Conservation (phyloP, 192 early-diverging fungal species). For the Thoreauomyces humboldtii region DNA sequence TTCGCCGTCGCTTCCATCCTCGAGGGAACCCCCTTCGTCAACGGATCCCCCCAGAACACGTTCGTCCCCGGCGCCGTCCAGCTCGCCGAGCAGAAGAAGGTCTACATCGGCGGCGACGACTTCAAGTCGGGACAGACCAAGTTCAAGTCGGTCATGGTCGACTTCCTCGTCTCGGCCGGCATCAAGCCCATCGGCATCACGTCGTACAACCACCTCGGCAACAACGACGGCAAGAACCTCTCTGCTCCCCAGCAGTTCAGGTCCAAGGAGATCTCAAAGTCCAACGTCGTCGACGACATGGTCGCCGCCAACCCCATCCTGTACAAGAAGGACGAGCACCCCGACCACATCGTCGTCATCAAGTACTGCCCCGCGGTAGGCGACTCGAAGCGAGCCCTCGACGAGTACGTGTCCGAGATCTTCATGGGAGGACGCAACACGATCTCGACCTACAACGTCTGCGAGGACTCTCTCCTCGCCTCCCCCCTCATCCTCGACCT, state of each 20-base stretch:
- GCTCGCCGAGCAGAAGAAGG: slow-evolving; percentile 82
- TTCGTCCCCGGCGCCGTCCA: slow-evolving; percentile 94
- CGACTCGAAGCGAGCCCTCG: slow-evolving; percentile 96
- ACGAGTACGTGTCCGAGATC: slow-evolving; percentile 98
- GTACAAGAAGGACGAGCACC: slow-evolving; percentile 77
- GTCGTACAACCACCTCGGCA: slow-evolving; percentile 97
- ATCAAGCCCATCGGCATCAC: slow-evolving; percentile 98
- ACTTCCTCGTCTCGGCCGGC: slow-evolving; percentile 97
- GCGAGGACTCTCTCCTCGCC: slow-evolving; percentile 98
- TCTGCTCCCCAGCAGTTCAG: slow-evolving; percentile 97
- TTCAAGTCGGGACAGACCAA: slow-evolving; percentile 99
- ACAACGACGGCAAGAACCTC: slow-evolving; percentile 99
- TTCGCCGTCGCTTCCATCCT: slow-evolving; percentile 96
- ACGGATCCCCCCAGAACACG: slow-evolving; percentile 99
- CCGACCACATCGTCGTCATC: slow-evolving; percentile 91
- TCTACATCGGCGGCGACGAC: slow-evolving; percentile 97
- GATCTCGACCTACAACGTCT: slow-evolving; percentile 97
- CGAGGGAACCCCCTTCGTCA: slow-evolving; percentile 95
- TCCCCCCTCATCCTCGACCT: slow-evolving; percentile 97
- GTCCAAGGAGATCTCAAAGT: slow-evolving; percentile 99
- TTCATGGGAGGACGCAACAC: slow-evolving; percentile 98
- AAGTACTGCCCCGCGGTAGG: slow-evolving; percentile 97
- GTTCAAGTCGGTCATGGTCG: slow-evolving; percentile 97
- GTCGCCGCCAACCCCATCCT: slow-evolving; percentile 90
- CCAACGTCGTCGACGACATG: slow-evolving; percentile 99